A percentile compares a stretch with the other conserved stretches of the same genome.
Evolutionary conservation across 2,329 filamentous ascomycete genomes (phyloP).

Genomic region (Colletotrichum horii): DNA sequence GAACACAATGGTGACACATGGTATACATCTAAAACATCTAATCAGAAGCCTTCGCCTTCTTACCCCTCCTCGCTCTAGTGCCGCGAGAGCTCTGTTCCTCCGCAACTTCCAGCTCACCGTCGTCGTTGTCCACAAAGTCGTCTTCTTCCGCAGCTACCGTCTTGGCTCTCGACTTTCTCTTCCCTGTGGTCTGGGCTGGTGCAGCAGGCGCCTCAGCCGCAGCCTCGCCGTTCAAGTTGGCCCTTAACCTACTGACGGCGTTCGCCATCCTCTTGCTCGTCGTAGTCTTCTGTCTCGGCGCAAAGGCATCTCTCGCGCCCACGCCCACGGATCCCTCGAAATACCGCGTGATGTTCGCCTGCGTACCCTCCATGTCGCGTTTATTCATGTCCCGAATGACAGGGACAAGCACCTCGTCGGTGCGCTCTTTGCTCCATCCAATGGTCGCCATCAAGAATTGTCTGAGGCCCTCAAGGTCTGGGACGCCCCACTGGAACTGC

Average conservation of each 20-base stretch:
- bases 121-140: neutral
- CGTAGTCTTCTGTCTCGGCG: conserved; percentile 67
- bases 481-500: conserved; percentile 92
- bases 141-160: neutral
- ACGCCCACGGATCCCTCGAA: conserved; percentile 78
- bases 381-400: conserved; percentile 96
- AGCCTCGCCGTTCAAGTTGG: conserved; percentile 47
- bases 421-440: conserved; percentile 89
- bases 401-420: conserved; percentile 93
- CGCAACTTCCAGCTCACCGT: neutral
- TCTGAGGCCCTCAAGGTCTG: conserved; percentile 85
- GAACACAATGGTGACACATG: neutral
- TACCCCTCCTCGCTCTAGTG: neutral
- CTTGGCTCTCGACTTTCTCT: conserved; percentile 9
- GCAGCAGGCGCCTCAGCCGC: neutral
- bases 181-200: neutral
- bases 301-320: conserved; percentile 72
- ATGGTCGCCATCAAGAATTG: conserved; percentile 89
- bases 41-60: conserved; percentile 15
- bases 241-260: conserved; percentile 72
- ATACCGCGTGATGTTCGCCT: conserved; percentile 94
- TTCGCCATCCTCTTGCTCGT: conserved; percentile 79
- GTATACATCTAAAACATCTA: neutral
- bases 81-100: neutral
- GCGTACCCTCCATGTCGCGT: conserved; percentile 86